Conservation (phyloP, 2,329 filamentous ascomycete genomes). For the Diaporthe caulivora region DNA sequence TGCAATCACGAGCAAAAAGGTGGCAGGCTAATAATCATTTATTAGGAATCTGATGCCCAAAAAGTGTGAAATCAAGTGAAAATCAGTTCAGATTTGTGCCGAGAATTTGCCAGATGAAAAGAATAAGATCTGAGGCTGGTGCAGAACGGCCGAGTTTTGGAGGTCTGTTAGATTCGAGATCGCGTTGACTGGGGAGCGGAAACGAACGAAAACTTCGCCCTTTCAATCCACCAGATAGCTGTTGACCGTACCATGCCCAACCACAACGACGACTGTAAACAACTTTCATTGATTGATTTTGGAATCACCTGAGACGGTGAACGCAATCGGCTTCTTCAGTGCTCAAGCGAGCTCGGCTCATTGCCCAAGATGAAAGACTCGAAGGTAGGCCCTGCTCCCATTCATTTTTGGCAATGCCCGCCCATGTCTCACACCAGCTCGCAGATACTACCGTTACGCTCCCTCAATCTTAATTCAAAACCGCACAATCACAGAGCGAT, state of each 20-base stretch:
- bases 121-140: neutral
- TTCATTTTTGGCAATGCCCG: neutral
- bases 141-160: neutral
- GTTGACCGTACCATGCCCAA: neutral
- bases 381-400: conserved; percentile 22
- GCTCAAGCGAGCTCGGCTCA: neutral
- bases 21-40: neutral
- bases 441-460: conserved; percentile 61
- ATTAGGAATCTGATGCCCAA: neutral
- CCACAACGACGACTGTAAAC: conserved; percentile 11
- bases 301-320: neutral
- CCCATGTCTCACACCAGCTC: conserved; percentile 7
- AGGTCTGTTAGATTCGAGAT: neutral
- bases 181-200: neutral
- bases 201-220: conserved; percentile 26
- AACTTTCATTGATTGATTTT: neutral
- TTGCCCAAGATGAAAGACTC: conserved; percentile 31
- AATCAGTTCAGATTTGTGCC: neutral
- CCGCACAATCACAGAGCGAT: conserved; percentile 53
- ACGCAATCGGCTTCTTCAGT: neutral
- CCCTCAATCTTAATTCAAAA: conserved; percentile 46
- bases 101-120: accelerated
- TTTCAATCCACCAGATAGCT: neutral
- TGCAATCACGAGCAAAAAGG: neutral
- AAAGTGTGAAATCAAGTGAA: neutral